These are phyloP conservation scores for Colletotrichum tofieldiae DNA, from an alignment of 2,329 filamentous ascomycete genomes.

Conservation along the genomic window DNA sequence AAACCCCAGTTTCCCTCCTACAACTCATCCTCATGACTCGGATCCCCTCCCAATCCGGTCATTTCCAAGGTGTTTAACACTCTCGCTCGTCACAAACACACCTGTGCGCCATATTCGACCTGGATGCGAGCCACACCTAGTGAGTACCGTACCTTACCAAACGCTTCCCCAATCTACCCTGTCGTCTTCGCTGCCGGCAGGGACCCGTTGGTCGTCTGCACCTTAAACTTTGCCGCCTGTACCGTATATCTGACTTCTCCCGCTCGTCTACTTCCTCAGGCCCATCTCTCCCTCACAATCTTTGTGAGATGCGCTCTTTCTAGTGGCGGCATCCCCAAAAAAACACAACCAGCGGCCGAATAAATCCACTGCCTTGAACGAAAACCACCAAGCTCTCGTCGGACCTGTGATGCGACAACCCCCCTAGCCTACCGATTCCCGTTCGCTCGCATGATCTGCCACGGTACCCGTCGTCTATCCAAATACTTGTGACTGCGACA, in stretches of 20 bases:
- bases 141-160: conserved; percentile 14
- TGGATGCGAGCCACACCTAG: conserved; percentile 10
- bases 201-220: conserved; percentile 13
- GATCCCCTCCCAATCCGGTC: conserved; percentile 26
- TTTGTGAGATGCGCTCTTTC: conserved; percentile 17
- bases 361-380: neutral
- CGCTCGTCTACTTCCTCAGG: conserved; percentile 11
- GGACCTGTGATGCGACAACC: conserved; percentile 36
- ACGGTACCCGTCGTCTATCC: conserved; percentile 9
- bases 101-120: conserved; percentile 5
- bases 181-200: neutral
- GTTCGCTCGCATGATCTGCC: conserved; percentile 35
- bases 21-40: conserved; percentile 36
- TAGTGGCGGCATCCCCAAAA: conserved; percentile 1
- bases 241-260: conserved; percentile 38
- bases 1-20: conserved; percentile 33
- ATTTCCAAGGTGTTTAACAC: conserved; percentile 17
- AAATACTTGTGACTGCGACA: conserved; percentile 29
- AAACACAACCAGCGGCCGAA: neutral
- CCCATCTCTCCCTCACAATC: conserved; percentile 14
- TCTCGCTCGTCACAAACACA: conserved; percentile 1
- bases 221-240: conserved; percentile 23
- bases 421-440: conserved; percentile 11
- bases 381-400: neutral
- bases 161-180: neutral